Evolutionary conservation across 2,329 filamentous ascomycete species (phyloP).

Genomic region (Hypoxylon sp.): DNA sequence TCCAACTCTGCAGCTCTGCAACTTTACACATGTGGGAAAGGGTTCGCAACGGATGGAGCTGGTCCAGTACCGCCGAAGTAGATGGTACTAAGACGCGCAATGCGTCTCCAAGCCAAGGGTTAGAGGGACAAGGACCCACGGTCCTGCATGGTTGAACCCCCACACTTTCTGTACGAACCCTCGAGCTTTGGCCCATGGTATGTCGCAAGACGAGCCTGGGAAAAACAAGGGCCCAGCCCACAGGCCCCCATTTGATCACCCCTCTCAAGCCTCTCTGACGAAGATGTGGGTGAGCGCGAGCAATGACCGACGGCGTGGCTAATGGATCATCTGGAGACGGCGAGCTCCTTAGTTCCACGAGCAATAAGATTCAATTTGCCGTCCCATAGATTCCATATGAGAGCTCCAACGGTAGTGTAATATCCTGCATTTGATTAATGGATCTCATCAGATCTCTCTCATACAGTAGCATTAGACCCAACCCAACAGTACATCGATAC

Average conservation of each 20-base stretch:
- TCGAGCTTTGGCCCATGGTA: slow-evolving; percentile 23
- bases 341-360: slow-evolving; percentile 28
- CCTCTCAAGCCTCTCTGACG: slow-evolving; percentile 39
- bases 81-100: slow-evolving; percentile 42
- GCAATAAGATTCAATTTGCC: slow-evolving; percentile 28
- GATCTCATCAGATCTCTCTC: slow-evolving; percentile 31
- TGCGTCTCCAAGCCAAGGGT: slow-evolving; percentile 38
- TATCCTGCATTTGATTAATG: slow-evolving; percentile 27
- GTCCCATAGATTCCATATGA: slow-evolving; percentile 18
- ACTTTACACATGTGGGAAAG: slow-evolving; percentile 41
- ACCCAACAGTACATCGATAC: slow-evolving; percentile 25
- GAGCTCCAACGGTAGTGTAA: slow-evolving; percentile 14
- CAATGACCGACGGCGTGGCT: slow-evolving; percentile 27
- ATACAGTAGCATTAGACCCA: slow-evolving; percentile 25
- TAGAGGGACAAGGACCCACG: slow-evolving; percentile 25
- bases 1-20: slow-evolving; percentile 12
- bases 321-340: slow-evolving; percentile 36
- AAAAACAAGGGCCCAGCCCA: slow-evolving; percentile 37
- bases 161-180: slow-evolving; percentile 46
- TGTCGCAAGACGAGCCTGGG: slow-evolving; percentile 30
- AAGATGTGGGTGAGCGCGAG: slow-evolving; percentile 24
- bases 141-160: slow-evolving; percentile 45
- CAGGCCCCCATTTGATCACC: slow-evolving; percentile 36
- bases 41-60: slow-evolving; percentile 38
- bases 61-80: slow-evolving; percentile 41